Conservation (phyloP, 306 rosid species). For the Castanea mollissima region DNA sequence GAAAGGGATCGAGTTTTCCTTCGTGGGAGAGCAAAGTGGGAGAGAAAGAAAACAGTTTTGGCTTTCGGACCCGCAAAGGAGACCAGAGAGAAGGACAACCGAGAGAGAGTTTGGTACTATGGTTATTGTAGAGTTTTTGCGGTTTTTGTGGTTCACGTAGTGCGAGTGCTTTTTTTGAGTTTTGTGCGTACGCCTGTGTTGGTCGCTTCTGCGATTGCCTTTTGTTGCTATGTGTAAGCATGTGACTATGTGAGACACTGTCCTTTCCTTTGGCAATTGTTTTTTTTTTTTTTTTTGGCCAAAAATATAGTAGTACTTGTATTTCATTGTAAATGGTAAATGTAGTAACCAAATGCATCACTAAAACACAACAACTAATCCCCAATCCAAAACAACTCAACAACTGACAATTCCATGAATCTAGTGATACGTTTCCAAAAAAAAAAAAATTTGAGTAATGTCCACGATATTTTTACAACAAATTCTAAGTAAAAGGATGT, state of each 20-base stretch:
- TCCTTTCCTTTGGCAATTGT: too few relatives aligned
- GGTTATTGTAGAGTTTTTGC: neutral
- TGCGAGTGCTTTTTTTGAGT: slow-evolving; percentile 23
- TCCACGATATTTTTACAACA: too few relatives aligned
- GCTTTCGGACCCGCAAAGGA: slow-evolving; percentile 22
- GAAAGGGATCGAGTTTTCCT: slow-evolving; percentile 50
- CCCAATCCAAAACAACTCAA: too few relatives aligned
- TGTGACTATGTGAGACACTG: neutral
- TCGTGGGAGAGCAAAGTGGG: slow-evolving; percentile 57
- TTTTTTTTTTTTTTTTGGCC: too few relatives aligned
- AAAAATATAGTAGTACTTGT: too few relatives aligned
- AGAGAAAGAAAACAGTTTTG: slow-evolving; percentile 16
- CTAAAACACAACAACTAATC: too few relatives aligned
- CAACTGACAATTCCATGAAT: too few relatives aligned
- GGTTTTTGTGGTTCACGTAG: slow-evolving; percentile 15
- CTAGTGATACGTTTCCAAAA: too few relatives aligned
- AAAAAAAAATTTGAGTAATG: too few relatives aligned
- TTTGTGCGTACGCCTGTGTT: slow-evolving; percentile 21
- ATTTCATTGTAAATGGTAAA: too few relatives aligned
- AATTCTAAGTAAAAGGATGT: too few relatives aligned
- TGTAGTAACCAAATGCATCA: too few relatives aligned
- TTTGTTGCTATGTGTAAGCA: slow-evolving; percentile 14
- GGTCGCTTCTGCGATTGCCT: slow-evolving; percentile 34
- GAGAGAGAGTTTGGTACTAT: neutral
- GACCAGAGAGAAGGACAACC: slow-evolving; percentile 12